A percentile compares a stretch with the other conserved stretches of the same genome.
Evolutionary conservation across 2,329 filamentous ascomycete species (phyloP).

Genomic region (Parastagonospora avenae): DNA sequence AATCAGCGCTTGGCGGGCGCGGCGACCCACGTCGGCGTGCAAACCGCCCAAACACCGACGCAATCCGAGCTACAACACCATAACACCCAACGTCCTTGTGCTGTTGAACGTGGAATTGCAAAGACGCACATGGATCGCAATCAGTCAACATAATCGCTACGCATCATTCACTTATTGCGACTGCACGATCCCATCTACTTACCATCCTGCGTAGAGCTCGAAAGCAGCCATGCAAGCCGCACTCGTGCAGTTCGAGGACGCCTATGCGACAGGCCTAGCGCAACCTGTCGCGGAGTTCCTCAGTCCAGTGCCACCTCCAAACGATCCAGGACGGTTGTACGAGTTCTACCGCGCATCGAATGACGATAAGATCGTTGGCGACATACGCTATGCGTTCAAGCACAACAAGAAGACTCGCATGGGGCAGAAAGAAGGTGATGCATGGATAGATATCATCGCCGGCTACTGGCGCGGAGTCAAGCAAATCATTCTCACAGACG

Average conservation of each 20-base stretch:
- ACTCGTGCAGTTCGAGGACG: slow-evolving; percentile 74
- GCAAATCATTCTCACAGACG: slow-evolving; percentile 71
- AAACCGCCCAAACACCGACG: slow-evolving; percentile 34
- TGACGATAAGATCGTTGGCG: slow-evolving; percentile 65
- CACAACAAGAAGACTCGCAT: slow-evolving; percentile 64
- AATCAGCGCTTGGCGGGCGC: slow-evolving; percentile 17
- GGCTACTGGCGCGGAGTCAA: slow-evolving; percentile 83
- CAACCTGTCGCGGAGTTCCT: slow-evolving; percentile 76
- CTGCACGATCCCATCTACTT: neutral
- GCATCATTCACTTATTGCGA: slow-evolving; percentile 6
- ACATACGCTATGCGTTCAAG: slow-evolving; percentile 73
- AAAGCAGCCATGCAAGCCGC: slow-evolving; percentile 68
- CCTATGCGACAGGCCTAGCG: slow-evolving; percentile 69
- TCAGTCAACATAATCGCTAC: slow-evolving; percentile 6
- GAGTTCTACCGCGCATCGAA: slow-evolving; percentile 75
- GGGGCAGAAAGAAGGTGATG: slow-evolving; percentile 69
- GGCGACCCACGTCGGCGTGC: slow-evolving; percentile 16
- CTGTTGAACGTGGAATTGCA: neutral
- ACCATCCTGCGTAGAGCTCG: slow-evolving; percentile 2
- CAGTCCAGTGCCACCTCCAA: slow-evolving; percentile 68
- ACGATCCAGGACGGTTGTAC: slow-evolving; percentile 69
- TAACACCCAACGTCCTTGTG: neutral
- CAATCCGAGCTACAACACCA: neutral
- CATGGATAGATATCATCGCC: slow-evolving; percentile 87
- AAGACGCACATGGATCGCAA: slow-evolving; percentile 6